These are phyloP conservation scores for Fusarium pseudoanthophilum DNA, from an alignment of 2,329 filamentous ascomycete species.

Conservation along the genomic window DNA sequence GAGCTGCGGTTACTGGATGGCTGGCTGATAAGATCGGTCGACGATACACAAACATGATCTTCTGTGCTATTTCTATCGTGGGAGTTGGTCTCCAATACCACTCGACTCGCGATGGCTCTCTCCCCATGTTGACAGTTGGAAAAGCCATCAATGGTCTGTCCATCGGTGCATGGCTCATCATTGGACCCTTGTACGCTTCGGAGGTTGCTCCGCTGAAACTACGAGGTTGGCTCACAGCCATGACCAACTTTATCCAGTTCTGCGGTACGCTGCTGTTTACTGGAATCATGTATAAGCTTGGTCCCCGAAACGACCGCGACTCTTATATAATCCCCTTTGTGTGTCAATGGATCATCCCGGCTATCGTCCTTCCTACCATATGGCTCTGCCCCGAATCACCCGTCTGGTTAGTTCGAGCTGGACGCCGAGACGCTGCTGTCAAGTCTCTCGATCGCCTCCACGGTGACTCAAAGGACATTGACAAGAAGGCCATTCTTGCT, in stretches of 20 bases:
- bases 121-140: conserved; percentile 27
- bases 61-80: conserved; percentile 25
- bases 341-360: conserved; percentile 22
- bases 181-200: neutral
- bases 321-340: conserved; percentile 21
- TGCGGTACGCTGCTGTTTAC: neutral
- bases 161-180: neutral
- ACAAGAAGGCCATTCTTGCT: conserved; percentile 34
- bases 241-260: neutral
- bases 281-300: neutral
- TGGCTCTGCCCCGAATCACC: conserved; percentile 55
- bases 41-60: conserved; percentile 8
- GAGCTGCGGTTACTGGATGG: neutral
- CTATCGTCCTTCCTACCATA: neutral
- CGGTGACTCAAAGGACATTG: conserved; percentile 44
- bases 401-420: conserved; percentile 52
- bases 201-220: neutral
- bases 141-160: conserved; percentile 43
- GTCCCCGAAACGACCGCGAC: neutral
- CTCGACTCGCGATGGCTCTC: neutral
- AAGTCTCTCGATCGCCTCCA: conserved; percentile 50
- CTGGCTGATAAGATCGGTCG: conserved; percentile 6
- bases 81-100: conserved; percentile 51
- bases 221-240: neutral
- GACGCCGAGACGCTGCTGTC: conserved; percentile 49